Evolutionary conservation across 2,329 filamentous ascomycete genomes (phyloP), one percentile per base, ranked within the genome.

Genomic region (Monilinia polystroma): DNA sequence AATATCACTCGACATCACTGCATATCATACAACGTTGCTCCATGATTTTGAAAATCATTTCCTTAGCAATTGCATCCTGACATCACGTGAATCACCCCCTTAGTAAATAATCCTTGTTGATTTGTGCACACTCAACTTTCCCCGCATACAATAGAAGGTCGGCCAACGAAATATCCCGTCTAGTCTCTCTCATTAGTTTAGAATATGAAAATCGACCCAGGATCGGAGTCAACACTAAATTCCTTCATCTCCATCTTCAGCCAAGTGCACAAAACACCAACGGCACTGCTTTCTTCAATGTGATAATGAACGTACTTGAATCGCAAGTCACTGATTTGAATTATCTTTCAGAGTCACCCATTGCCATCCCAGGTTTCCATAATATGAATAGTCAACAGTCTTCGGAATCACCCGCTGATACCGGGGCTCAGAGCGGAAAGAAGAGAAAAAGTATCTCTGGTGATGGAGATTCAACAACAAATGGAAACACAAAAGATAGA

Each of bases 271-370:
- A 38, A 12, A 60, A 41, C 29, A 23, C 23, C 23, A 18, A 23
- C 51, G 12, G n/a, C 41, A 16, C n/a, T 11, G 23, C 14, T 20
- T 0, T 10, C 20, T 20, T 51, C 35, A 41, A 64, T 70, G 74
- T 75, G 73, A 76, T 71, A 69, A 77, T 76, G 75, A 77, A 76
- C 68, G 72, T 72, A 43, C 72, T 77, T 53, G 74, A 76, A 70
- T 66, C 56, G 51, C 75, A 77, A 71, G 73, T 77, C 38, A 72
- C 68, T 20, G 75, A 76, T 68, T 69, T 77, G 35, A 73, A 71
- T 38, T 73, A 74, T 60, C 73, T 77, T 23, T 72, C 70, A 66
- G 73, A 75, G 41, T 74, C 74, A 3, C 75, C 75, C 14, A 69
- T 77, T 43, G 66, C 69, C 3, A 51, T 69, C 29, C 45, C 69